These are phyloP conservation scores for Boletus rubropictus DNA, from an alignment of 768 basidiomycete species.

Conservation along the genomic window DNA sequence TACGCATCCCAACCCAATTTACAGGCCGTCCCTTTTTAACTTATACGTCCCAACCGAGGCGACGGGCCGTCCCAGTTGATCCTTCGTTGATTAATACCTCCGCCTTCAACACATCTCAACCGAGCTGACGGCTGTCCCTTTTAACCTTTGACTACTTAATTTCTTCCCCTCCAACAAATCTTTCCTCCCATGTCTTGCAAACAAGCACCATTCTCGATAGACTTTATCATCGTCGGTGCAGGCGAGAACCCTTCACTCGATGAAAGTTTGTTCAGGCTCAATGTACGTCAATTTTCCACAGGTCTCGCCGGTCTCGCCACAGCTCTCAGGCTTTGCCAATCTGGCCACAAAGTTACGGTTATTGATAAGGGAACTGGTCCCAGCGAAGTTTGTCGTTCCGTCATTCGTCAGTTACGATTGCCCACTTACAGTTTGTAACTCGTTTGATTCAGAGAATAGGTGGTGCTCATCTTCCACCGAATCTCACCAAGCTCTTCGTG, in stretches of 20 bases:
- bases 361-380: conserved; percentile 47
- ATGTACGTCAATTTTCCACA: not conserved
- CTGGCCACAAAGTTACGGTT: conserved; percentile 56
- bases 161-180: not conserved
- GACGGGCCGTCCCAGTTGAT: not conserved
- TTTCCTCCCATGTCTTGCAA: conserved; percentile 15
- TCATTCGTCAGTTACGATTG: not conserved
- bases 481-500: conserved; percentile 50
- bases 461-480: conserved; percentile 50
- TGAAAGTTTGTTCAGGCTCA: not conserved
- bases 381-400: conserved; percentile 29
- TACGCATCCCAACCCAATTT: not conserved
- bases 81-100: not conserved
- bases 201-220: conserved; percentile 24
- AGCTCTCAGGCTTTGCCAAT: conserved; percentile 50
- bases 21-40: not conserved
- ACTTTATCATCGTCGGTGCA: conserved; percentile 31
- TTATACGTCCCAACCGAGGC: not conserved
- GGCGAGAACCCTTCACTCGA: conserved; percentile 12
- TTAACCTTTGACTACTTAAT: not conserved
- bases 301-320: conserved; percentile 52
- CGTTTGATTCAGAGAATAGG: conserved; percentile 29
- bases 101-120: not conserved
- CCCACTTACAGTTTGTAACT: not conserved
- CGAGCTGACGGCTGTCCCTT: not conserved